Evolutionary conservation across 169 alveolate species (phyloP).

Genomic region (Eimeria sp.): DNA sequence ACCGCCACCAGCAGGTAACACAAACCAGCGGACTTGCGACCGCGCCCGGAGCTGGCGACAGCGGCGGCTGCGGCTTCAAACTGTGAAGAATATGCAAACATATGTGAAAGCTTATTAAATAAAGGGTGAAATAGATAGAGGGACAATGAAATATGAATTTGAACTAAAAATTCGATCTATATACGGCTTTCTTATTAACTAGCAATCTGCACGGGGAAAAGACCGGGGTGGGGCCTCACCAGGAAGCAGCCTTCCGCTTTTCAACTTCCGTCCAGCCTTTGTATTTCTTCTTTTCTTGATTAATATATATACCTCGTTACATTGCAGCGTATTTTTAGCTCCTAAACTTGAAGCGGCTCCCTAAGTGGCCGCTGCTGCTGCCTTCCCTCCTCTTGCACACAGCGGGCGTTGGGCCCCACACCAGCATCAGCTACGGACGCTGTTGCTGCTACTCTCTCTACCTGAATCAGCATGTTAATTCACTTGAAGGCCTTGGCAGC

Average conservation of each 20-base stretch:
- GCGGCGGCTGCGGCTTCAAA: background rate
- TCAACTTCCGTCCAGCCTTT: too few relatives aligned
- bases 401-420: background rate
- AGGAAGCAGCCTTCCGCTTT: background rate
- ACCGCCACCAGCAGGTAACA: background rate
- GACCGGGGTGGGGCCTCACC: background rate
- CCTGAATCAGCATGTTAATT: background rate
- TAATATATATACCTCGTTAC: too few relatives aligned
- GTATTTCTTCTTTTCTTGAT: background rate
- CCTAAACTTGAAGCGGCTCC: background rate
- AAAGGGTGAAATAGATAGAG: background rate
- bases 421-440: background rate
- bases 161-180: too few relatives aligned
- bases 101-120: background rate
- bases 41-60: background rate
- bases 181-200: background rate
- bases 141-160: background rate
- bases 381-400: background rate
- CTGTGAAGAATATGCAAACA: background rate
- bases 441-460: background rate
- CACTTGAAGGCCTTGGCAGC: background rate
- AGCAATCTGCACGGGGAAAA: background rate
- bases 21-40: conserved; percentile 11
- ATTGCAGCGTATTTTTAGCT: too few relatives aligned
- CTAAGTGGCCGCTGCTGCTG: background rate